These are phyloP conservation scores for Kwoniella shandongensis DNA, from an alignment of 768 basidiomycete species.

Conservation along the genomic window DNA sequence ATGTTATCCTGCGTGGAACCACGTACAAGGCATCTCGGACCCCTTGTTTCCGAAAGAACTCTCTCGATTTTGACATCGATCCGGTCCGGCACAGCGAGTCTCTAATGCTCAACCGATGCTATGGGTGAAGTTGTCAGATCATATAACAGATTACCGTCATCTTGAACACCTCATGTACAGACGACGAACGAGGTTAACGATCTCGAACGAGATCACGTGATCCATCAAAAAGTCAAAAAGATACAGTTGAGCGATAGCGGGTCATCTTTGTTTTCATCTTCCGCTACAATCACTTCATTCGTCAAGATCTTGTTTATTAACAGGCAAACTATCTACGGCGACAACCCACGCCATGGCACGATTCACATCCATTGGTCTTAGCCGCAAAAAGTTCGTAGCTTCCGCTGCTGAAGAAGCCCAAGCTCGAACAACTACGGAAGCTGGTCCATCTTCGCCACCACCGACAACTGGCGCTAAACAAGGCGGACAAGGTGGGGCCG, in stretches of 20 bases:
- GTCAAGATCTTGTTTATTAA: not conserved
- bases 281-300: no score
- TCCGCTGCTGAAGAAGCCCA: conserved; percentile 48
- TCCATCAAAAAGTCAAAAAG: no score
- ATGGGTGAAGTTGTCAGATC: no score
- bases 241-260: no score
- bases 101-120: no score
- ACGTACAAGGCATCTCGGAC: conserved; percentile 21
- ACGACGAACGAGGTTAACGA: no score
- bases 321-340: no score
- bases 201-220: no score
- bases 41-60: conserved; percentile 15
- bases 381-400: conserved; percentile 37
- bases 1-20: no score
- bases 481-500: conserved; percentile 40
- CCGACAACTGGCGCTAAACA: conserved; percentile 20
- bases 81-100: no score
- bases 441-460: conserved; percentile 26
- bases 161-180: no score
- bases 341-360: conserved; percentile 38
- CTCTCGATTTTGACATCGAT: conserved; percentile 18
- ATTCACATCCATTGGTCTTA: conserved; percentile 51
- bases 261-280: not conserved
- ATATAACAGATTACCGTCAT: no score
- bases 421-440: conserved; percentile 9